Conservation (phyloP, 2,329 filamentous ascomycete genomes). For the Penicillium italicum region DNA sequence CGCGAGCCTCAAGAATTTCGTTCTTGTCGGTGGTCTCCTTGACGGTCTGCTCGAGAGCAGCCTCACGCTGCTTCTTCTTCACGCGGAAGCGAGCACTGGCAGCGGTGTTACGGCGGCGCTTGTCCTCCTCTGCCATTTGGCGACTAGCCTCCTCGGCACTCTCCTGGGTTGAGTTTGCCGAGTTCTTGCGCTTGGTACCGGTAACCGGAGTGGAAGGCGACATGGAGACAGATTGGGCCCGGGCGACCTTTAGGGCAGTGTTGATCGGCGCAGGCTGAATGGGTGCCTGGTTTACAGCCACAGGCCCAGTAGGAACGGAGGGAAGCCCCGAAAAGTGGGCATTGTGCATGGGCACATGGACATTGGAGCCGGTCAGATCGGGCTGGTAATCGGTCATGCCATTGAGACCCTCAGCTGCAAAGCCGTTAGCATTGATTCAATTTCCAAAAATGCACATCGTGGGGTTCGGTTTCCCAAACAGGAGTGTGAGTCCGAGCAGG, state of each 20-base stretch:
- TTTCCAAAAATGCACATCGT: constrained; percentile 9
- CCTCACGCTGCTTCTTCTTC: constrained; percentile 94
- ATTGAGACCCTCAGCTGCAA: constrained; percentile 30
- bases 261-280: constrained; percentile 14
- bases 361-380: constrained; percentile 28
- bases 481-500: neutral
- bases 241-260: constrained; percentile 13
- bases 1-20: constrained; percentile 66
- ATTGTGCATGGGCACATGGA: constrained; percentile 26
- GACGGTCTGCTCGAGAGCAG: constrained; percentile 73
- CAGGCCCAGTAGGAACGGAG: constrained; percentile 17
- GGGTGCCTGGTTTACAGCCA: constrained; percentile 20
- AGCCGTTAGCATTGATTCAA: constrained; percentile 15
- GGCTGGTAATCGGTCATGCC: constrained; percentile 32
- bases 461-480: constrained; percentile 9
- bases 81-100: constrained; percentile 87
- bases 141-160: constrained; percentile 68
- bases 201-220: constrained; percentile 17
- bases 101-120: constrained; percentile 83
- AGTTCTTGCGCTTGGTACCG: constrained; percentile 37
- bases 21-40: constrained; percentile 83
- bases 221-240: constrained; percentile 15
- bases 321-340: constrained; percentile 22
- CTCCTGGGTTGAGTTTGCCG: constrained; percentile 38
- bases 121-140: constrained; percentile 81